Evolutionary conservation across 495 filamentous ascomycete genomes (phyloP).

Genomic region (Cudoniella acicularis): DNA sequence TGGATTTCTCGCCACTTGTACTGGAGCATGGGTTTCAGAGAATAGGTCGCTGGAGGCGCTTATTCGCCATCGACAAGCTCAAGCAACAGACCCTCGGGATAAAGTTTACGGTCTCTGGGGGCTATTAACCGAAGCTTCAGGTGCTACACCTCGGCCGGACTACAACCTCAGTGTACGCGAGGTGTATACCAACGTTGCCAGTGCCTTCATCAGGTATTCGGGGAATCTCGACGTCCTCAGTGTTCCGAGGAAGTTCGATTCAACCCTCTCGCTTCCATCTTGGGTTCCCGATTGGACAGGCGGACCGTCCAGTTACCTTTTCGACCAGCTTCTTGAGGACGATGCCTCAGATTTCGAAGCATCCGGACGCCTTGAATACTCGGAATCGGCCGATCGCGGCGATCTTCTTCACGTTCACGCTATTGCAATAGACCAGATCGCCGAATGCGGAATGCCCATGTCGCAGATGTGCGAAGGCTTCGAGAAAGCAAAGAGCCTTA

Average conservation of each 20-base stretch:
- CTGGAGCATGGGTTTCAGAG: background rate
- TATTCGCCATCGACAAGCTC: background rate
- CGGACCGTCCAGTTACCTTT: background rate
- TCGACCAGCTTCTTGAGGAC: background rate
- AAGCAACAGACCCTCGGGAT: background rate
- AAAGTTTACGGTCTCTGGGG: background rate
- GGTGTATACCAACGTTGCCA: background rate
- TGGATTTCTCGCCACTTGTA: background rate
- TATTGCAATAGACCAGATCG: background rate
- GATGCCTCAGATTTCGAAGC: background rate
- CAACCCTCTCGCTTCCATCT: background rate
- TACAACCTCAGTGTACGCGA: background rate
- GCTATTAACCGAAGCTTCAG: background rate
- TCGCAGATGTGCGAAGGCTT: background rate
- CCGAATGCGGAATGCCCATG: background rate
- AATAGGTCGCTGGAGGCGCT: background rate
- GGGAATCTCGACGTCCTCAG: background rate
- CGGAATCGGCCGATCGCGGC: background rate
- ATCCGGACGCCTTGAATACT: background rate
- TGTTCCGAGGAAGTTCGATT: background rate
- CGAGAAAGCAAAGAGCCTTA: background rate
- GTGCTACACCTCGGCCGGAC: background rate
- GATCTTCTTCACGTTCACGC: background rate
- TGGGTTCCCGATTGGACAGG: conserved; percentile 2
- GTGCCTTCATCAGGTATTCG: background rate